Base-by-base conservation (phyloP, 1,284 basidiomycete genomes). In the Ustilago cynodontis region DNA sequence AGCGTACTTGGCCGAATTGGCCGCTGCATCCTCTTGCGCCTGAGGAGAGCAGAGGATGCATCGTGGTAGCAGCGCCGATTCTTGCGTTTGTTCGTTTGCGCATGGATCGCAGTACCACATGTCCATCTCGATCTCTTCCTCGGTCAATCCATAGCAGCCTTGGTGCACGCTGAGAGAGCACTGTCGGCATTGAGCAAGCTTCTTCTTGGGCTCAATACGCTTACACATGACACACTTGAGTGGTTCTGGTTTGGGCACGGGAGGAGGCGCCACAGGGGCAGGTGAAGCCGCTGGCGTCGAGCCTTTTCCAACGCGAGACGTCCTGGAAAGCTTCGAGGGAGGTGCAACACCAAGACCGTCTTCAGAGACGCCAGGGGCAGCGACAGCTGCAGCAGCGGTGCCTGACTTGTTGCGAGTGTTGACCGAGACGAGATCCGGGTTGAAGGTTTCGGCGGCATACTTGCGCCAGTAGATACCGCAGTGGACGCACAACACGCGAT, bases 381-480 rank as follows among this genome's bases (percentile, higher is more conserved):
- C 77, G 13, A 71, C 29, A 24, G 71, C 45, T 43, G 71, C 70
- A n/a, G 62, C 62, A 2, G 69, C 59, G n/a, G 66, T 57, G 6
- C 68, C 65, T 8, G 69, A 64, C 55, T 78, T 78, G 59, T 78
- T 76, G 18, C 76, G 68, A 13, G 75, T 75, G 43, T 68, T 79
- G 59, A 71, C 65, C 20, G 81, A 78, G 5, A 80, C 68, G 13
- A 82, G 63, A 16, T 80, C 78, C 13, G 71, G 70, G 10, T 73
- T 79, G 41, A 71, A 78, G 14, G 77, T 72, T 47, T 85, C 82
- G 10, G 82, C 82, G 10, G 84, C 84, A 59, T 86, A 86, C 60
- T 84, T 86, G 41, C 84, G 76, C 84, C 84, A 86, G 49, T 81
- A 75, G 24, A 84, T 65, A n/a, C 84, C 84, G 56, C 84, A 86